Percentiles rank a stretch among this genome's conserved stretches.
Conservation (phyloP, 2,329 filamentous ascomycete species). For the Pleurostoma richardsiae region DNA sequence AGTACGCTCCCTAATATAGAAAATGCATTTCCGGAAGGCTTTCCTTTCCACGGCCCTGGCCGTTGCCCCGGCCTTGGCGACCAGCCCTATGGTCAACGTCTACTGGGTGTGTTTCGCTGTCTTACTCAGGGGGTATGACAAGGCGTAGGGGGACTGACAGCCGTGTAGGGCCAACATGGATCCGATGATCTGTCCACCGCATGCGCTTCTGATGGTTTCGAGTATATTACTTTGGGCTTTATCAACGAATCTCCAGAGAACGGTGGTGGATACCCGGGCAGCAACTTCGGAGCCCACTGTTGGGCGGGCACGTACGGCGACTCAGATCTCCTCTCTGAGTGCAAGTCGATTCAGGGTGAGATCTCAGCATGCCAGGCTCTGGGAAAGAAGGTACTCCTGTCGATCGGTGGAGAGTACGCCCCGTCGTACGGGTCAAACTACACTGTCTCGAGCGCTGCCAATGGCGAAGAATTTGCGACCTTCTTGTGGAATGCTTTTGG, state of each 20-base stretch:
- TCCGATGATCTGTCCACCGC: conserved; percentile 13
- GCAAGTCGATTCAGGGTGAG: conserved; percentile 24
- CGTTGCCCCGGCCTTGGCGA: conserved; percentile 11
- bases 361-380: conserved; percentile 45
- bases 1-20: conserved; percentile 9
- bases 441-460: conserved; percentile 18
- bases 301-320: conserved; percentile 21
- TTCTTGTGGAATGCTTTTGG: conserved; percentile 32
- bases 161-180: conserved; percentile 18
- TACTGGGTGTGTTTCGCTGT: conserved; percentile 6
- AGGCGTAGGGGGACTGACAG: too few species aligned
- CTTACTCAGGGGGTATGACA: too few species aligned
- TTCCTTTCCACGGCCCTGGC: conserved; percentile 7
- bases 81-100: conserved; percentile 7
- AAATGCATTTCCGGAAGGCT: conserved; percentile 10
- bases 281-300: conserved; percentile 33
- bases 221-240: conserved; percentile 33
- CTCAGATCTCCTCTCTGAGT: conserved; percentile 25
- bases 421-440: conserved; percentile 21
- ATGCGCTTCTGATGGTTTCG: conserved; percentile 27
- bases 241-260: conserved; percentile 32
- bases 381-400: conserved; percentile 60
- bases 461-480: conserved; percentile 27
- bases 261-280: conserved; percentile 24
- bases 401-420: conserved; percentile 49